Conservation (phyloP, 2,329 filamentous ascomycete genomes). For the Leptosphaerulina australis region DNA sequence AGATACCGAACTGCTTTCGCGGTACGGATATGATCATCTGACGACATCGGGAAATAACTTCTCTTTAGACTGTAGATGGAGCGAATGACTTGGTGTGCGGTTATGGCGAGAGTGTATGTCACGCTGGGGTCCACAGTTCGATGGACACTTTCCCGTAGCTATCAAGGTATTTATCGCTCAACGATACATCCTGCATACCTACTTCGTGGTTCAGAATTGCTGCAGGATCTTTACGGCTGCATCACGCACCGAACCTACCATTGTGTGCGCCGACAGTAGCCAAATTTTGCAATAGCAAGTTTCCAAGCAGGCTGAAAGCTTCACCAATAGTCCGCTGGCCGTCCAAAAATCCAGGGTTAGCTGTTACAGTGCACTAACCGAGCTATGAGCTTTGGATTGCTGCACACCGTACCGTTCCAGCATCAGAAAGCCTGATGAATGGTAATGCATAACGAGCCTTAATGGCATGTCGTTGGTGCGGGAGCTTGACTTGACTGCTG, state of each 20-base stretch:
- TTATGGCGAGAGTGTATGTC: too few relatives aligned
- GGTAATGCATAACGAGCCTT: background rate
- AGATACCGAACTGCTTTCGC: background rate
- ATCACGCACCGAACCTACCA: background rate
- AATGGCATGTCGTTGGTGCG: background rate
- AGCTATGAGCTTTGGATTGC: background rate
- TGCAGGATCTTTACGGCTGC: background rate
- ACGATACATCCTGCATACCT: background rate
- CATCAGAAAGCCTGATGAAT: background rate
- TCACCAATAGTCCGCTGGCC: background rate
- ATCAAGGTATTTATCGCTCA: background rate
- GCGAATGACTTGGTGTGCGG: background rate
- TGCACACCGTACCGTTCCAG: background rate
- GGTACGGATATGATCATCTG: background rate
- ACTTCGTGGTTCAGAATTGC: background rate
- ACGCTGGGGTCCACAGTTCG: background rate
- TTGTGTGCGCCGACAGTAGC: background rate
- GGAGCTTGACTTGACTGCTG: background rate
- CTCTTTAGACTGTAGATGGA: too few relatives aligned
- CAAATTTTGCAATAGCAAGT: background rate
- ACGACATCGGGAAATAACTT: background rate
- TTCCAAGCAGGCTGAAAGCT: background rate
- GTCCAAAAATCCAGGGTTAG: background rate
- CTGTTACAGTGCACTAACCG: background rate
- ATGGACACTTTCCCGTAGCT: too few relatives aligned